Conservation (phyloP, 176 grass and related monocot species). For the Poa annua region DNA sequence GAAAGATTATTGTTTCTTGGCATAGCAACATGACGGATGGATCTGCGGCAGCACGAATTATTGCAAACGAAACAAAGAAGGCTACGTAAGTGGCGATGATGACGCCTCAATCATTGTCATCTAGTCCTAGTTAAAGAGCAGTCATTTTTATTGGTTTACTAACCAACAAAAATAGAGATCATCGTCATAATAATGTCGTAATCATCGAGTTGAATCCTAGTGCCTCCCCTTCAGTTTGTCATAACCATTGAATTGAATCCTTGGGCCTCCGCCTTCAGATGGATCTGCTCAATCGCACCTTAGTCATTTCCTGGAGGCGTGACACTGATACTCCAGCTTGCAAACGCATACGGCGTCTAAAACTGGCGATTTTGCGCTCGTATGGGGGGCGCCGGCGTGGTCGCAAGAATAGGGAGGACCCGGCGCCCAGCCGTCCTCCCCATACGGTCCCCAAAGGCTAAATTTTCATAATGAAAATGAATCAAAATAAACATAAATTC, state of each 20-base stretch:
- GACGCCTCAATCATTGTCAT: constrained; percentile 16
- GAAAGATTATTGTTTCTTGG: not conserved
- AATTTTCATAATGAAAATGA: no score
- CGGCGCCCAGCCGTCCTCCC: no score
- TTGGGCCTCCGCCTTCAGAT: not conserved
- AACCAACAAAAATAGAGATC: not conserved
- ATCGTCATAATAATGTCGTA: not conserved
- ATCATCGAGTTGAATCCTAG: not conserved
- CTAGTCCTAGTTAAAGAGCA: not conserved
- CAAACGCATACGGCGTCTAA: no score
- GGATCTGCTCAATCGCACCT: not conserved
- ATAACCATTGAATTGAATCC: not conserved
- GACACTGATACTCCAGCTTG: not conserved
- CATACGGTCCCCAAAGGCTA: no score
- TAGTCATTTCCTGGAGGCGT: not conserved
- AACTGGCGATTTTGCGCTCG: no score
- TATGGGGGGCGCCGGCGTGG: no score
- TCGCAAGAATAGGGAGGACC: no score
- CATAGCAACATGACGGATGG: not conserved
- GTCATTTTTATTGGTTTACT: not conserved
- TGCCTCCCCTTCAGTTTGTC: not conserved
- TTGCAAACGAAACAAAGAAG: not conserved
- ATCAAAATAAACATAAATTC: no score
- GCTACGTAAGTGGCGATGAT: not conserved
- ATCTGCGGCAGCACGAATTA: not conserved